Percentiles rank a stretch among this genome's conserved stretches.
phyloP scores from a whole-genome alignment of 139 green algal species.

The Chara braunii region DNA sequence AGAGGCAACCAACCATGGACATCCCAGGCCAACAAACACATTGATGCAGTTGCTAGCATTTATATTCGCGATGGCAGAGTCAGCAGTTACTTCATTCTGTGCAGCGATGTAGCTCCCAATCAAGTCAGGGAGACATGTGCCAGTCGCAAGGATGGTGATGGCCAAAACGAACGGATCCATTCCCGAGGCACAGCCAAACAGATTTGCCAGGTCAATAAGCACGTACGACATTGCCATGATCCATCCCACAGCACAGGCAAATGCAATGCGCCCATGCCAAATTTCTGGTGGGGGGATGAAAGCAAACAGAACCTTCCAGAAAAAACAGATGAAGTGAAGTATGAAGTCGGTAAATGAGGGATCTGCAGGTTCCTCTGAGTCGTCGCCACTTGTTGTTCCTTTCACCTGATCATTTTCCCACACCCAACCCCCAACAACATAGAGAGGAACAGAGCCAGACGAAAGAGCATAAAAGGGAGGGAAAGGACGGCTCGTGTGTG shows the following conservation, averaged over 20 bases:
- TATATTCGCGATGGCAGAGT: constrained; percentile 37
- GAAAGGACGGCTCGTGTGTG: too few relatives aligned
- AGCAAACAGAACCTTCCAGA: constrained; percentile 39
- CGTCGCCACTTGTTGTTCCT: too few relatives aligned
- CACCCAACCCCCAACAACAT: too few relatives aligned
- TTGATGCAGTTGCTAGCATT: constrained; percentile 41
- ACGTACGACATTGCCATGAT: constrained; percentile 21
- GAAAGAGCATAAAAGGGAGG: too few relatives aligned
- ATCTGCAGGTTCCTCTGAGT: too few relatives aligned
- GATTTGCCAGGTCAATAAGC: constrained; percentile 9
- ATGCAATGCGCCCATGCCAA: constrained; percentile 17
- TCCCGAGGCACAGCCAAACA: constrained; percentile 24
- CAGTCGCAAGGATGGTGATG: constrained; percentile 28
- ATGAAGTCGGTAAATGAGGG: too few relatives aligned
- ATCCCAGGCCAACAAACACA: constrained; percentile 27
- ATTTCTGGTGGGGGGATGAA: constrained; percentile 20
- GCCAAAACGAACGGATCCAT: constrained; percentile 18
- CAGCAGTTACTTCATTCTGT: constrained; percentile 23
- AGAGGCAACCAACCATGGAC: constrained; percentile 25
- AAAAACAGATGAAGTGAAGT: constrained; percentile 31
- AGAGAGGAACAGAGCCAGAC: too few relatives aligned
- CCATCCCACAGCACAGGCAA: constrained; percentile 5
- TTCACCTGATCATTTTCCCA: too few relatives aligned
- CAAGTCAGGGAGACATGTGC: constrained; percentile 24
- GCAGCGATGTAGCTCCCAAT: constrained; percentile 33